These are phyloP conservation scores for Candida glucosophila DNA, from an alignment of 1,139 yeast genomes.

Conservation along the genomic window DNA sequence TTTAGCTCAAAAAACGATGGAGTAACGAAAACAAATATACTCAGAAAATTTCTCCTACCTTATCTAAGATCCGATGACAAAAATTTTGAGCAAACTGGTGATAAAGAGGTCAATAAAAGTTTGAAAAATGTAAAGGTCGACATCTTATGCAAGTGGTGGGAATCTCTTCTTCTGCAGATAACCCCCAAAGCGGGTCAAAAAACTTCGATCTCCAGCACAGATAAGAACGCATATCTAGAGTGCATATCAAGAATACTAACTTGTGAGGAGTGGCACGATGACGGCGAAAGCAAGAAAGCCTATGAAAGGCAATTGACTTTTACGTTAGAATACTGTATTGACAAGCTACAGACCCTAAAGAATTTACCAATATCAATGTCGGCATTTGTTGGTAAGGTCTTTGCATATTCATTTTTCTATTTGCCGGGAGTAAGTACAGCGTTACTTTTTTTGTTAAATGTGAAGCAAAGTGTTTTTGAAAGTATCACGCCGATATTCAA, in stretches of 20 bases:
- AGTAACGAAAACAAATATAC: conserved; percentile 52
- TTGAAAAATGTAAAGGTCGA: conserved; percentile 27
- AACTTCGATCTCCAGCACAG: conserved; percentile 20
- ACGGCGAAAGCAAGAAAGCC: conserved; percentile 14
- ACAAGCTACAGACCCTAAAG: conserved; percentile 42
- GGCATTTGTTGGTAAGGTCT: conserved; percentile 75
- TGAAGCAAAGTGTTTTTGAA: conserved; percentile 33
- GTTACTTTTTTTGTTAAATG: conserved; percentile 51
- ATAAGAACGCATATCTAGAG: conserved; percentile 66
- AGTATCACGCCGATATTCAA: not conserved
- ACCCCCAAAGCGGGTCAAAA: conserved; percentile 22
- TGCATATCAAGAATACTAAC: conserved; percentile 60
- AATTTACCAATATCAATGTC: conserved; percentile 49
- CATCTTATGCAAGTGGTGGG: conserved; percentile 61
- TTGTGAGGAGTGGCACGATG: conserved; percentile 52
- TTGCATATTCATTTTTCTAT: conserved; percentile 58
- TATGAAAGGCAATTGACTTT: conserved; percentile 31
- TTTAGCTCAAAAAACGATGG: conserved; percentile 44
- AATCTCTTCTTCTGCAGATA: conserved; percentile 39
- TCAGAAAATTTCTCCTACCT: conserved; percentile 60
- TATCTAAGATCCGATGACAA: conserved; percentile 40
- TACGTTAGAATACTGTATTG: conserved; percentile 51
- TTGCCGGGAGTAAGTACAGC: conserved; percentile 57
- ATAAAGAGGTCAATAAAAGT: conserved; percentile 22
- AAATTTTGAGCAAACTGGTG: conserved; percentile 14